A percentile compares a stretch with the other conserved stretches of the same genome.
Evolutionary conservation across 2,329 filamentous ascomycete genomes (phyloP).

Genomic region (Epichloe gansuensis): DNA sequence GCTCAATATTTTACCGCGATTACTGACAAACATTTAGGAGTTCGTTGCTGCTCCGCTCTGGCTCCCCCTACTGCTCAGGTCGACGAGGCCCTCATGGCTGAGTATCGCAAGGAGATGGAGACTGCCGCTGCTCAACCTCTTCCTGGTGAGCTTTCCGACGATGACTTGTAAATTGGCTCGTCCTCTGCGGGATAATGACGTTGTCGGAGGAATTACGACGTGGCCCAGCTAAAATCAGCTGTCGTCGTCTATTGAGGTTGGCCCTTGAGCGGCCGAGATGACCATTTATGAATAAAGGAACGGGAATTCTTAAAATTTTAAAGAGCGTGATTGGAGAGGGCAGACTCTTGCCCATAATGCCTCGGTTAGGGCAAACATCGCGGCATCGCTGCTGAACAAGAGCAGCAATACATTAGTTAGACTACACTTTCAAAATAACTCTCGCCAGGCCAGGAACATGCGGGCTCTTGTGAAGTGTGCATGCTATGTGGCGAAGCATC

Average conservation of each 20-base stretch:
- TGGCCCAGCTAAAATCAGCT: slow-evolving; percentile 12
- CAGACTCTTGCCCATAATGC: slow-evolving; percentile 18
- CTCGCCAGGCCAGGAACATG: slow-evolving; percentile 8
- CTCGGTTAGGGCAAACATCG: slow-evolving; percentile 20
- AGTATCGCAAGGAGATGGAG: slow-evolving; percentile 84
- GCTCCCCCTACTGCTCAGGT: slow-evolving; percentile 87
- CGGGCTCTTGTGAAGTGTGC: neutral
- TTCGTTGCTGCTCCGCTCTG: slow-evolving; percentile 90
- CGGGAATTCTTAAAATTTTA: slow-evolving; percentile 21
- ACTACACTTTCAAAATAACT: slow-evolving; percentile 21
- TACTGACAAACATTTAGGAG: slow-evolving; percentile 47
- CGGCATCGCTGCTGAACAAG: slow-evolving; percentile 18
- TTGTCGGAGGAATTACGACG: slow-evolving; percentile 14
- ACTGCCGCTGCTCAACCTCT: slow-evolving; percentile 72
- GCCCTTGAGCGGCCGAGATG: slow-evolving; percentile 22
- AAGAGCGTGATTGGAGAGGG: slow-evolving; percentile 25
- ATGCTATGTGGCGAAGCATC: neutral
- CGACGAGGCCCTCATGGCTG: slow-evolving; percentile 66
- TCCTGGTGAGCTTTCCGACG: slow-evolving; percentile 84
- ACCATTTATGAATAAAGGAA: slow-evolving; percentile 26
- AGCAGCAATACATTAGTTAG: slow-evolving; percentile 23
- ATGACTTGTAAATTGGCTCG: slow-evolving; percentile 41
- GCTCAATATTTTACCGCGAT: slow-evolving; percentile 1
- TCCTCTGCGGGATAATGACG: slow-evolving; percentile 6
- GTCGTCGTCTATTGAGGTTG: slow-evolving; percentile 13